phyloP scores from a whole-genome alignment of 441 rosid genomes.

The Populus trichocarpa region DNA sequence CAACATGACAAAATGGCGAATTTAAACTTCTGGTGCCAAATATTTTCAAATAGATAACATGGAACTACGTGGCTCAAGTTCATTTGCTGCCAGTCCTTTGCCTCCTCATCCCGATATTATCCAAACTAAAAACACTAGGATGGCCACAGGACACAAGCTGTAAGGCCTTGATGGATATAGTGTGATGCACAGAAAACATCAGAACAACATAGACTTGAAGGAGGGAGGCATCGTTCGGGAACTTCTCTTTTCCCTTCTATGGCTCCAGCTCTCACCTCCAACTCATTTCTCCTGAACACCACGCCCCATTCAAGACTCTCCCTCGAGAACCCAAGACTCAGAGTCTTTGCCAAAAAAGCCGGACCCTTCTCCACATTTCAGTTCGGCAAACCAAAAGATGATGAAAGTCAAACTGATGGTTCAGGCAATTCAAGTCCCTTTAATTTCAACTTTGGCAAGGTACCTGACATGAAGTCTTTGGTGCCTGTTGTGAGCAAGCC shows the following conservation, averaged over 20 bases:
- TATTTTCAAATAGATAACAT: conserved; percentile 40
- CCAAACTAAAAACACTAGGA: conserved; percentile 18
- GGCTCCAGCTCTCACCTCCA: conserved; percentile 70
- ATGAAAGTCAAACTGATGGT: conserved; percentile 18
- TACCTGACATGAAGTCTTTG: conserved; percentile 58
- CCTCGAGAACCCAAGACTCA: conserved; percentile 38
- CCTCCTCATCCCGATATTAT: conserved; percentile 47
- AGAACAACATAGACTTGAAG: conserved; percentile 17
- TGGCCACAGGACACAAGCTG: conserved; percentile 16
- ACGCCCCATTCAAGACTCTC: conserved; percentile 36
- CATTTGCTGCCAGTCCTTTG: conserved; percentile 38
- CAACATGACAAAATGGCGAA: background rate
- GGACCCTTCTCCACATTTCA: conserved; percentile 42
- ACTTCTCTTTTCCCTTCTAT: conserved; percentile 22
- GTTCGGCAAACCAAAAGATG: conserved; percentile 42
- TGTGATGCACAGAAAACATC: conserved; percentile 13
- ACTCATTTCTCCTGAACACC: conserved; percentile 53
- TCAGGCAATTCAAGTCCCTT: conserved; percentile 49
- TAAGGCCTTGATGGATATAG: conserved; percentile 10
- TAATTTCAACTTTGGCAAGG: conserved; percentile 56
- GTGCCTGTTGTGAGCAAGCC: conserved; percentile 52
- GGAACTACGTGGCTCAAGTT: conserved; percentile 41
- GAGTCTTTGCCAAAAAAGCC: conserved; percentile 53
- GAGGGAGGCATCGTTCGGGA: conserved; percentile 6
- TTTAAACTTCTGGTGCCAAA: conserved; percentile 27